Evolutionary conservation across 148 eudicot genomes (phyloP).

Genomic region (Chenopodium quinoa): DNA sequence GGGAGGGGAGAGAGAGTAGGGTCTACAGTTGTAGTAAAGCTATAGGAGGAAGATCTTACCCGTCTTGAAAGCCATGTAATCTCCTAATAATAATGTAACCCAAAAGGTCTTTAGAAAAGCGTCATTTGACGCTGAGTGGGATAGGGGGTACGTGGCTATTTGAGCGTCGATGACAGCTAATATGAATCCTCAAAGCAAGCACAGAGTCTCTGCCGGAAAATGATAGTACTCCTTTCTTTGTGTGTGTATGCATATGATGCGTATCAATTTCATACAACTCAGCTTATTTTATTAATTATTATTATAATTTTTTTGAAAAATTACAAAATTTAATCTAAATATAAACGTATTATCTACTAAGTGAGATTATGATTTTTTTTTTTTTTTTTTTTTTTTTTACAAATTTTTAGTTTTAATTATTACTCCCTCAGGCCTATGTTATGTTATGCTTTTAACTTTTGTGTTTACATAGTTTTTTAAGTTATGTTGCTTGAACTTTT

Average conservation of each 20-base stretch:
- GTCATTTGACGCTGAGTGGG: constrained; percentile 23
- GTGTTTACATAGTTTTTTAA: too few relatives aligned
- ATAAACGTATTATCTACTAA: too few relatives aligned
- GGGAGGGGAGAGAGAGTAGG: neutral
- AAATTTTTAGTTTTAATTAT: too few relatives aligned
- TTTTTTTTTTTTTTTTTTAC: too few relatives aligned
- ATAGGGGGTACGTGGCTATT: constrained; percentile 39
- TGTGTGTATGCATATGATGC: constrained; percentile 15
- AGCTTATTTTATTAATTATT: too few relatives aligned
- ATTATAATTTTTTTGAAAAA: too few relatives aligned
- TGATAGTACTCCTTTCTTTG: constrained; percentile 17
- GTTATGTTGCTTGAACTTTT: too few relatives aligned
- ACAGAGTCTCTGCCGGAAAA: constrained; percentile 40
- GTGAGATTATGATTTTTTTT: too few relatives aligned
- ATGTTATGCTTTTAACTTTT: too few relatives aligned
- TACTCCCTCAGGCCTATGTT: too few relatives aligned
- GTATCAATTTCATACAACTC: neutral
- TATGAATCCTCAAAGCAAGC: constrained; percentile 38
- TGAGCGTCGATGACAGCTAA: constrained; percentile 41
- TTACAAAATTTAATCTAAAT: too few relatives aligned
- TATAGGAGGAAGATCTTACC: constrained; percentile 31
- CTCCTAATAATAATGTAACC: neutral
- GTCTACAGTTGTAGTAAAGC: constrained; percentile 22
- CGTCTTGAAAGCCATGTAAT: constrained; percentile 16
- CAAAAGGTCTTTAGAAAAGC: constrained; percentile 24